These are phyloP conservation scores for Scheffersomyces illinoinensis DNA, from an alignment of 1,139 yeast genomes.

Conservation along the genomic window DNA sequence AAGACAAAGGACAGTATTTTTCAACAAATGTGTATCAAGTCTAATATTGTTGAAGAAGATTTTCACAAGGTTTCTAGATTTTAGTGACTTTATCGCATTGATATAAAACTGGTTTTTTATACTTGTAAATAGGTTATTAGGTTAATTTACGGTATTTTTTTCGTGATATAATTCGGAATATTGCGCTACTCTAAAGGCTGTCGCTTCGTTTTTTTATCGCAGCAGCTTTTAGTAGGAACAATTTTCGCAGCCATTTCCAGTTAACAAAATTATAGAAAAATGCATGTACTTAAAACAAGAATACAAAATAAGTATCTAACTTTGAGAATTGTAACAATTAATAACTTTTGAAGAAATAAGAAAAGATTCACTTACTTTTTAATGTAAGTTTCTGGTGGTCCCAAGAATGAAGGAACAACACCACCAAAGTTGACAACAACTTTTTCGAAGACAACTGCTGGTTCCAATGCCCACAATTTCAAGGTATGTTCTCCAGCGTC, in stretches of 20 bases:
- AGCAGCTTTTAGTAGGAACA: neutral
- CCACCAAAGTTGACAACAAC: neutral
- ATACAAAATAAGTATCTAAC: neutral
- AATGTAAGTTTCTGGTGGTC: neutral
- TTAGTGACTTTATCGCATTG: neutral
- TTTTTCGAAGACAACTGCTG: neutral
- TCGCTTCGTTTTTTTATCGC: no score
- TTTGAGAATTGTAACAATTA: neutral
- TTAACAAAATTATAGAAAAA: neutral
- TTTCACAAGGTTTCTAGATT: slow-evolving; percentile 1
- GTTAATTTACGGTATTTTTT: neutral
- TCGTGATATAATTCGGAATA: no score
- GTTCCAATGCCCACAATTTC: slow-evolving; percentile 11
- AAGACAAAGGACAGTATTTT: slow-evolving; percentile 24
- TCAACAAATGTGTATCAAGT: slow-evolving; percentile 34
- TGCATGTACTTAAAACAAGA: neutral
- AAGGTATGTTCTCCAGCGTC: slow-evolving; percentile 13
- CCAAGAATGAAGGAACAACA: neutral
- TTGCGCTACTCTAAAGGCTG: no score
- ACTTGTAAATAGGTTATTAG: neutral
- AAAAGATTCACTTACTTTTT: neutral
- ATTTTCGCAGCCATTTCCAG: neutral
- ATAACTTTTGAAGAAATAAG: neutral
- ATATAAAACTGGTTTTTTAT: neutral
- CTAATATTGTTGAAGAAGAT: slow-evolving; percentile 18